Evolutionary conservation across 495 filamentous ascomycete genomes (phyloP).

Genomic region (Xylaria telfairii): DNA sequence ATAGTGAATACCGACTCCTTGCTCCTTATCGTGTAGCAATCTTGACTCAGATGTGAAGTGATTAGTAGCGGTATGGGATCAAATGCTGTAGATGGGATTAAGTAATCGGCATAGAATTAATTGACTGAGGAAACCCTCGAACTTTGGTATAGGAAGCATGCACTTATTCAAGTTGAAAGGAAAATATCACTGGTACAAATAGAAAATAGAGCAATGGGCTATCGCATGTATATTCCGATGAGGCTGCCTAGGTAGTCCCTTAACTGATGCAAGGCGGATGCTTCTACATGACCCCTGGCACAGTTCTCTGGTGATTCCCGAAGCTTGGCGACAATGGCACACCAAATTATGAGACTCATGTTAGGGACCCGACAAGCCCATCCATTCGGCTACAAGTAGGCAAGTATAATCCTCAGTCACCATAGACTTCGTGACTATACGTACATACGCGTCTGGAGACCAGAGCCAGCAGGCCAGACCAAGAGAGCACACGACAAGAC

Average conservation of each 20-base stretch:
- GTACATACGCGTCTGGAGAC: neutral
- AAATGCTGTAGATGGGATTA: neutral
- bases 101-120: neutral
- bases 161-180: too few relatives aligned
- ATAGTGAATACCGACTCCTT: neutral
- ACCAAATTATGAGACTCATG: neutral
- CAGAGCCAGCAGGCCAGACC: neutral
- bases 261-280: neutral
- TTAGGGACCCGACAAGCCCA: neutral
- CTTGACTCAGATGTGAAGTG: neutral
- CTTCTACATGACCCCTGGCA: neutral
- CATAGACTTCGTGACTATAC: neutral
- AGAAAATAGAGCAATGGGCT: neutral
- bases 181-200: too few relatives aligned
- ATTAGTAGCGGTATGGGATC: neutral
- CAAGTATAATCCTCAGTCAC: neutral
- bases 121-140: neutral
- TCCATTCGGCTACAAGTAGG: neutral
- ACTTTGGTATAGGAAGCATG: neutral
- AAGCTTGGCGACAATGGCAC: neutral
- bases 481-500: neutral
- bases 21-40: neutral
- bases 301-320: neutral
- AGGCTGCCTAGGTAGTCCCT: neutral
- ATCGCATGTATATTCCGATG: constrained; percentile 4